Evolutionary conservation across 257 asterid genomes (phyloP).

Genomic region (Salvia miltiorrhiza): DNA sequence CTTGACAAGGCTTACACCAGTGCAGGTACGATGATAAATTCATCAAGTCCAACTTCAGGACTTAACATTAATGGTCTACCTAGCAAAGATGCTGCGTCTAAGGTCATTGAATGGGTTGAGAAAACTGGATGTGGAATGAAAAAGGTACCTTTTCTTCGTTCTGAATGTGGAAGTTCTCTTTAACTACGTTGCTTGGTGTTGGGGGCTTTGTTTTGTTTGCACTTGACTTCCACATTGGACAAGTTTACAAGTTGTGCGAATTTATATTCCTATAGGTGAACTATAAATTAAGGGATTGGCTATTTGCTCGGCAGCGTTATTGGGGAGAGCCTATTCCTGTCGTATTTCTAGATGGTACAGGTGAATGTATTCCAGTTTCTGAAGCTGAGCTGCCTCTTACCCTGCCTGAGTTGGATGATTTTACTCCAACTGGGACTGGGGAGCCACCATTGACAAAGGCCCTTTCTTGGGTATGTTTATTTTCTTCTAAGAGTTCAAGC

Average conservation of each 20-base stretch:
- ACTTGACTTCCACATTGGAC: neutral
- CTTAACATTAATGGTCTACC: conserved; percentile 77
- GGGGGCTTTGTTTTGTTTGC: conserved; percentile 12
- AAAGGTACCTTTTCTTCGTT: conserved; percentile 46
- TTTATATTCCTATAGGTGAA: conserved; percentile 59
- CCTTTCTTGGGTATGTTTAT: conserved; percentile 71
- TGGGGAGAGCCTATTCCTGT: conserved; percentile 99
- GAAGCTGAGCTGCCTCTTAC: conserved; percentile 89
- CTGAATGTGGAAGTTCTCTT: neutral
- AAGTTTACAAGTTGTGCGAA: conserved; percentile 1
- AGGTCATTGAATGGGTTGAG: conserved; percentile 84
- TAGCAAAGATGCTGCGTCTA: conserved; percentile 71
- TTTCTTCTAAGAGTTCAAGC: conserved; percentile 9
- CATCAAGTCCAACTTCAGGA: conserved; percentile 66
- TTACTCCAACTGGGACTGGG: conserved; percentile 96
- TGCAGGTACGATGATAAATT: conserved; percentile 80
- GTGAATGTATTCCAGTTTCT: conserved; percentile 75
- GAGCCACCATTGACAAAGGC: conserved; percentile 96
- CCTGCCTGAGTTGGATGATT: conserved; percentile 94
- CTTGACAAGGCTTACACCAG: conserved; percentile 63
- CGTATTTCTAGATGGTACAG: conserved; percentile 55
- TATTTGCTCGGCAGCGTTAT: conserved; percentile 95
- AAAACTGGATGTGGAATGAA: conserved; percentile 70
- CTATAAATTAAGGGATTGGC: conserved; percentile 94
- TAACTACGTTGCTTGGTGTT: neutral